Conservation (phyloP, 2,329 filamentous ascomycete species). For the Colletotrichum incanum region DNA sequence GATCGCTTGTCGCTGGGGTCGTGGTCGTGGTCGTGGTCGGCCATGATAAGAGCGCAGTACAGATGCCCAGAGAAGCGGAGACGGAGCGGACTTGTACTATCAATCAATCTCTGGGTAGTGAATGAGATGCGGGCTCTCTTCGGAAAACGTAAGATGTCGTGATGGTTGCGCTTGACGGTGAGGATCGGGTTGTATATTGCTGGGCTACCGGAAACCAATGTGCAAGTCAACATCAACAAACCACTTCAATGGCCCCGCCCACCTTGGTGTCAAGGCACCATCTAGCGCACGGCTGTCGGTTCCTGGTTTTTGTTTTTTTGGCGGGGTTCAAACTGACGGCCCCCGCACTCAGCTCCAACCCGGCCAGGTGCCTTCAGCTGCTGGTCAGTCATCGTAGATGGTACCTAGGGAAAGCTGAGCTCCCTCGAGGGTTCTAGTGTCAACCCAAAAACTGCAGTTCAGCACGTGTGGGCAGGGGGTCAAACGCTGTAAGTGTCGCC, state of each 20-base stretch:
- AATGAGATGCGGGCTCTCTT: background rate
- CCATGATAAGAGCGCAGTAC: constrained; percentile 18
- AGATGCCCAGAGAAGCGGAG: too few relatives aligned
- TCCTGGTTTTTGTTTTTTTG: background rate
- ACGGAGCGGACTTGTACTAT: background rate
- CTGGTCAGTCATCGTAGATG: background rate
- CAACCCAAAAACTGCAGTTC: constrained; percentile 21
- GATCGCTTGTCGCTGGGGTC: constrained; percentile 60
- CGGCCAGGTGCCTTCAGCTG: background rate
- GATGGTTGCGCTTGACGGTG: background rate
- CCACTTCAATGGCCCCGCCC: background rate
- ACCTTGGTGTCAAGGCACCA: background rate
- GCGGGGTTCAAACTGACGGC: background rate
- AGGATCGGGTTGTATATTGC: background rate
- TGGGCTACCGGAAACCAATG: background rate
- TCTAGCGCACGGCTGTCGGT: background rate
- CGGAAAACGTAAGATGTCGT: background rate
- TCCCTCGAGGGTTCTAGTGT: background rate
- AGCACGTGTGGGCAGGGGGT: constrained; percentile 26
- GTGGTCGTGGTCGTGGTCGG: constrained; percentile 44
- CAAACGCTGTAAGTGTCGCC: background rate
- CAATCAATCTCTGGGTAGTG: too few relatives aligned
- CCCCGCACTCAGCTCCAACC: constrained; percentile 12
- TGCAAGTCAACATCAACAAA: constrained; percentile 19
- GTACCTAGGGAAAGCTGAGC: background rate